phyloP scores from a whole-genome alignment of 2,329 filamentous ascomycete species.

The Colletotrichum sp. region DNA sequence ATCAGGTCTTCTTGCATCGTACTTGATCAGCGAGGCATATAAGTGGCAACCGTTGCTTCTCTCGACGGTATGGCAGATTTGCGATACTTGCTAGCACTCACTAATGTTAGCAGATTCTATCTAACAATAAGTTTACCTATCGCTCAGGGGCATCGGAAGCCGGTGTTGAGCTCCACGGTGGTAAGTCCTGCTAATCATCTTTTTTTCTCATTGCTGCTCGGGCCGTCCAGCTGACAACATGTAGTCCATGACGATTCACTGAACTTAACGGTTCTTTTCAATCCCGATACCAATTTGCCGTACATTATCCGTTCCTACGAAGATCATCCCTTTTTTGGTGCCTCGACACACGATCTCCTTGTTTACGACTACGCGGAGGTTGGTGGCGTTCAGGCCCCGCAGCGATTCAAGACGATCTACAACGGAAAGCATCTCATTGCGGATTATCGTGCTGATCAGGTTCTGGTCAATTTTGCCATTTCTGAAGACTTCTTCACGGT shows the following conservation, averaged over 20 bases:
- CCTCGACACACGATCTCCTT: conserved; percentile 10
- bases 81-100: not conserved
- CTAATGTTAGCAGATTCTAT: not conserved
- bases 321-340: conserved; percentile 16
- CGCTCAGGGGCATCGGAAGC: not conserved
- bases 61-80: not conserved
- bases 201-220: not conserved
- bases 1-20: conserved; percentile 1
- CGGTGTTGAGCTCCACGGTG: not conserved
- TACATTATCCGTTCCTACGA: conserved; percentile 14
- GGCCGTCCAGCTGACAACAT: not conserved
- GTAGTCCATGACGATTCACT: not conserved
- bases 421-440: not conserved
- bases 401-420: conserved; percentile 5
- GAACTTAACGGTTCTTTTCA: not conserved
- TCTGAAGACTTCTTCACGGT: not conserved
- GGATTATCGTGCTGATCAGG: not conserved
- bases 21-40: not conserved
- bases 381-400: conserved; percentile 1
- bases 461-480: not conserved
- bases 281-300: not conserved
- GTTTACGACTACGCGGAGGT: conserved; percentile 16
- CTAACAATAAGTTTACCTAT: not conserved
- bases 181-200: not conserved
- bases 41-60: conserved; percentile 14